Base-by-base conservation (phyloP, 139 green algal genomes). In the Pleodorina starrii region DNA sequence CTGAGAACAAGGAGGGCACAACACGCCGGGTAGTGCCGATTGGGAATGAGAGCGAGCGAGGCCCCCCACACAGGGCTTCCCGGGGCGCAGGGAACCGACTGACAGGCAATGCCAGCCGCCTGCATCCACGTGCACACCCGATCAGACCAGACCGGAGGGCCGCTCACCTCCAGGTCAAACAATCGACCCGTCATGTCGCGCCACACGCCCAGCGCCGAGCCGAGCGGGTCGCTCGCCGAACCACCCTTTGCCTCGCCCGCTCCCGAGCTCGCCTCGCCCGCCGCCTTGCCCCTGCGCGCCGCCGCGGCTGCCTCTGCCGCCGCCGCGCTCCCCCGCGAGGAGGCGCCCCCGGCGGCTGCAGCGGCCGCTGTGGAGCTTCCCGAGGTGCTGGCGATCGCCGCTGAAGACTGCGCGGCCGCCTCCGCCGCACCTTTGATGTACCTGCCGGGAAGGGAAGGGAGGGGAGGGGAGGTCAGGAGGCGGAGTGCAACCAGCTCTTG, bases 111-210 rank as follows among this genome's bases (percentile, higher is more conserved):
- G n/a, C n/a, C n/a, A n/a, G n/a, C n/a, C n/a, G n/a, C n/a, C n/a
- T n/a, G n/a, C n/a, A n/a, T n/a, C n/a, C n/a, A n/a, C n/a, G n/a
- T n/a, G n/a, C n/a, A n/a, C n/a, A n/a, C n/a, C n/a, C n/a, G n/a
- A n/a, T n/a, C n/a, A n/a, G n/a, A n/a, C n/a, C n/a, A n/a, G n/a
- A n/a, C n/a, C n/a, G n/a, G 54, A 48, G 36, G 35, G 17, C 21
- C 19, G 6, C 79, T 11, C 79, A 86, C 79, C 90, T 98, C 96
- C 63, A 98, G 74, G 87, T 97, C 95, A 86, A 97, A 97, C 68
- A 98, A 76, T 84, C 92, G 93, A 40, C 86, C 87, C 29, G 90
- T 91, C 59, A 94, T 88, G 43, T 79, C 66, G 2, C 86, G 80
- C 92, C 91, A 94, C 54, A 94, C n/a, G 36, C 71, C 72, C 54